Percentiles rank a stretch among this genome's conserved stretches.
Conservation (phyloP, 2,329 filamentous ascomycete genomes). For the Beauveria rudraprayagi region DNA sequence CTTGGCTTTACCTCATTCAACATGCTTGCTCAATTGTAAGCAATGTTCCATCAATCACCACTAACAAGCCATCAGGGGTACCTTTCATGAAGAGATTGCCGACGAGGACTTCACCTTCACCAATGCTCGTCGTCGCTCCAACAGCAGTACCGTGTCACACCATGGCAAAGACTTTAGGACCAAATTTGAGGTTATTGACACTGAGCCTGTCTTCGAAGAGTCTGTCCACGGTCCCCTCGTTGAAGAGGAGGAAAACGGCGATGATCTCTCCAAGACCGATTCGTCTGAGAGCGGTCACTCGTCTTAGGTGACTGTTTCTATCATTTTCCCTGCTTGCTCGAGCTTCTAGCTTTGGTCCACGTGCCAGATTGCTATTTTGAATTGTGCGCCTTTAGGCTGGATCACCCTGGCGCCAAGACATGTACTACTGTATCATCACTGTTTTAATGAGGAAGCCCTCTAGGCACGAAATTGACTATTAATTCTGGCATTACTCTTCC, state of each 20-base stretch:
- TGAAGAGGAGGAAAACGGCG: constrained; percentile 41
- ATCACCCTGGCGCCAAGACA: constrained; percentile 27
- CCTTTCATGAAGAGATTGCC: constrained; percentile 71
- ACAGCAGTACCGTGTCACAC: constrained; percentile 69
- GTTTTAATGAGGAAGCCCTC: constrained; percentile 6
- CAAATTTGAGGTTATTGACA: constrained; percentile 89
- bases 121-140: constrained; percentile 86
- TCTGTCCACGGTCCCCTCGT: constrained; percentile 58
- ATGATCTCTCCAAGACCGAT: constrained; percentile 48
- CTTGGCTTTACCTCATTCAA: not conserved
- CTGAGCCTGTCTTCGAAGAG: constrained; percentile 89
- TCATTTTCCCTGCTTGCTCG: not conserved
- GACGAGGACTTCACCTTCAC: constrained; percentile 76
- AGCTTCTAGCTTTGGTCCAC: not conserved
- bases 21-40: not conserved
- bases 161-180: constrained; percentile 78
- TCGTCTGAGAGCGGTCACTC: constrained; percentile 54
- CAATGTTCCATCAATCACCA: not conserved
- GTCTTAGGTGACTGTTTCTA: constrained; percentile 7
- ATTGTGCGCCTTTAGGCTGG: constrained; percentile 33
- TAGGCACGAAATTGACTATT: constrained; percentile 7
- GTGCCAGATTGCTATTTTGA: constrained; percentile 11
- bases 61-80: constrained; percentile 56
- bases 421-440: constrained; percentile 14
- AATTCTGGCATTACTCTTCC: not conserved